These are phyloP conservation scores for Pichia sp. DNA, from an alignment of 1,139 yeast genomes.

Conservation along the genomic window DNA sequence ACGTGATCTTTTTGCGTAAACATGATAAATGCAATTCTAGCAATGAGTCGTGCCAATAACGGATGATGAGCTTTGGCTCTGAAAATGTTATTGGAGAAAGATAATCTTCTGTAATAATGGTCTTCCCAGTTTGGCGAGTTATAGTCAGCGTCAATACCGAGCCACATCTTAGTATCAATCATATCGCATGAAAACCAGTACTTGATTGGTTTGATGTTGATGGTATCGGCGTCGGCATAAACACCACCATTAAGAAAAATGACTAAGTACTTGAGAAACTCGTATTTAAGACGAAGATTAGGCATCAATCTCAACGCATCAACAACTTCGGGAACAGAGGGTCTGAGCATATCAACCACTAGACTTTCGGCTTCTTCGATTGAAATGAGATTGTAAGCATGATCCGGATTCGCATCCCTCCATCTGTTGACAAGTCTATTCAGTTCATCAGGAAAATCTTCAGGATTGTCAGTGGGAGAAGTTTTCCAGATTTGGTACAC, in stretches of 20 bases:
- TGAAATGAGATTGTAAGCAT: conserved; percentile 52
- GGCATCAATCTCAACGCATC: conserved; percentile 58
- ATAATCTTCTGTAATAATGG: conserved; percentile 54
- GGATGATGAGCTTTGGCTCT: conserved; percentile 24
- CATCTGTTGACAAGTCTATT: conserved; percentile 35
- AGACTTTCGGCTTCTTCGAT: conserved; percentile 52
- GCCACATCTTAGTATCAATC: conserved; percentile 24
- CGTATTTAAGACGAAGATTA: conserved; percentile 56
- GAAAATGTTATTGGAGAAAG: conserved; percentile 66
- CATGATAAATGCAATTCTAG: conserved; percentile 20
- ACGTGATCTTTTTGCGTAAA: conserved; percentile 24
- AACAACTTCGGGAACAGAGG: conserved; percentile 49
- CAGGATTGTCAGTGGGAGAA: conserved; percentile 32
- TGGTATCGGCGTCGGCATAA: conserved; percentile 67
- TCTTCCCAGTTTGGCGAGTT: conserved; percentile 59
- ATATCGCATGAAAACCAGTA: conserved; percentile 29
- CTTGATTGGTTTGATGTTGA: conserved; percentile 40
- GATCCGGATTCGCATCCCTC: conserved; percentile 50
- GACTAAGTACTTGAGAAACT: conserved; percentile 60
- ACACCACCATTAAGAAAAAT: conserved; percentile 65
- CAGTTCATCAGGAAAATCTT: conserved; percentile 46
- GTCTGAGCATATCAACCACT: conserved; percentile 42
- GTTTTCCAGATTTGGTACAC: conserved; percentile 94
- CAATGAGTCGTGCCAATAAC: conserved; percentile 21
- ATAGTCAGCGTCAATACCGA: conserved; percentile 72